Conservation (phyloP, 2,329 filamentous ascomycete genomes). For the Endocalyx cinctus region DNA sequence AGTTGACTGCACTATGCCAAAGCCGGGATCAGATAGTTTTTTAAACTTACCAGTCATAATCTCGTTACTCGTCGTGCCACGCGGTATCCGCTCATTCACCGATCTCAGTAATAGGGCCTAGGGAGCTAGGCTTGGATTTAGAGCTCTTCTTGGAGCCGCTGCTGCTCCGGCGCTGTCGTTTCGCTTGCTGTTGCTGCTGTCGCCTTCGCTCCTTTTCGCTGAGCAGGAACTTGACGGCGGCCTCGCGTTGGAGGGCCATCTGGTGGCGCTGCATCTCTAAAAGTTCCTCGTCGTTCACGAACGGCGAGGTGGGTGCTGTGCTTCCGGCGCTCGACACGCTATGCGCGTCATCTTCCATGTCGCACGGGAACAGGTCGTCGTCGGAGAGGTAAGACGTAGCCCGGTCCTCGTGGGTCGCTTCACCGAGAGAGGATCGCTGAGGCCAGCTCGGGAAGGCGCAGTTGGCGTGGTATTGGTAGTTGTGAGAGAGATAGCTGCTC, state of each 20-base stretch:
- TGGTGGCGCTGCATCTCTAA: constrained; percentile 48
- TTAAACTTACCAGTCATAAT: constrained; percentile 21
- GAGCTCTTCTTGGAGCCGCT: constrained; percentile 22
- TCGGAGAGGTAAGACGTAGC: constrained; percentile 57
- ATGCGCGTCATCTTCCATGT: constrained; percentile 43
- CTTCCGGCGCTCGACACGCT: constrained; percentile 40
- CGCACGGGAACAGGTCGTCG: constrained; percentile 56
- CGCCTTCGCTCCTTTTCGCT: constrained; percentile 52
- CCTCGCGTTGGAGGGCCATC: constrained; percentile 47
- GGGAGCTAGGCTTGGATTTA: constrained; percentile 44
- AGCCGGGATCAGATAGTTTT: no score
- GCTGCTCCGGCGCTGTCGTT: constrained; percentile 21
- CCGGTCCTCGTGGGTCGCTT: constrained; percentile 28
- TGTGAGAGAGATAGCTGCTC: constrained; percentile 24
- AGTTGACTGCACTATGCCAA: no score
- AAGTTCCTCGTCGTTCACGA: constrained; percentile 41
- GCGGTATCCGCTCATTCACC: constrained; percentile 35
- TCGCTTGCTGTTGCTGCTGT: constrained; percentile 29
- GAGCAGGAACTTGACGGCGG: constrained; percentile 44
- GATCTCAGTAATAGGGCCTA: constrained; percentile 53
- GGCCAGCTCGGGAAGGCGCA: constrained; percentile 42
- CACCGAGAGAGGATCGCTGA: constrained; percentile 30
- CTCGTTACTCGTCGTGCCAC: no score
- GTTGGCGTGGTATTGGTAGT: constrained; percentile 23
- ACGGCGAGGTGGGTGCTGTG: constrained; percentile 37